Evolutionary conservation across 2,329 filamentous ascomycete species (phyloP), one percentile per base, ranked within the genome.

Genomic region (Lasiodiplodia hormozganensis): DNA sequence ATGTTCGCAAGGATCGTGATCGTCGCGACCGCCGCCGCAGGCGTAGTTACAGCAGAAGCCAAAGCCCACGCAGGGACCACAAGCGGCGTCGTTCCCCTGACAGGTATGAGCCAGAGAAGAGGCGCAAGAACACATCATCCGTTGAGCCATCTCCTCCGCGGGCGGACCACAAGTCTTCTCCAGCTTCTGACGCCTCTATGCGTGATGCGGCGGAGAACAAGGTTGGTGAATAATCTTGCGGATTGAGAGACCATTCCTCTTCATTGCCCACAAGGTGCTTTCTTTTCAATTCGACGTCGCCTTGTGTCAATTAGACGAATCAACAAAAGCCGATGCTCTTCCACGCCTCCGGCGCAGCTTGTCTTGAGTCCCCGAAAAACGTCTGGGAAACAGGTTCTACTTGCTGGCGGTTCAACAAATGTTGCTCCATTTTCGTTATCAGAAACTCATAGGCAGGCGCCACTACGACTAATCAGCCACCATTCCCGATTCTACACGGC

Each of bases 1-100:
- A 86, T 83, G 73, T 82, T 82, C 80, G 77, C 75, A 84, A 84
- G 76, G 83, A 76, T 71, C 62, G 65, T n/a, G 23, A 74, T 73
- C 76, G 76, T 72, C 76, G 76, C 70, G 77, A 75, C 70, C 73
- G 73, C 73, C 80, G 78, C 72, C 82, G 84, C 74, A 79, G 73
- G n/a, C 79, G 77, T 69, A 80, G 79, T 64, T 75, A 77, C 70
- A 85, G 82, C 73, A 80, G 76, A 72, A 70, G 79, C 81, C 54
- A 75, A 76, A 67, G 82, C 62, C 76, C 72, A 21, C 43, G 56
- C 47, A n/a, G 23, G 14, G 56, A 47, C 14, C 36, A 43, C 12
- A 67, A 65, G 53, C 53, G 67, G 43, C 66, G 66, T 18, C 67
- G 52, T 12, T 71, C 70, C 43, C 47, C 47, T 62, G 66, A 71